These are phyloP conservation scores for Ascochyta fabae DNA, from an alignment of 2,329 filamentous ascomycete species.

Conservation along the genomic window DNA sequence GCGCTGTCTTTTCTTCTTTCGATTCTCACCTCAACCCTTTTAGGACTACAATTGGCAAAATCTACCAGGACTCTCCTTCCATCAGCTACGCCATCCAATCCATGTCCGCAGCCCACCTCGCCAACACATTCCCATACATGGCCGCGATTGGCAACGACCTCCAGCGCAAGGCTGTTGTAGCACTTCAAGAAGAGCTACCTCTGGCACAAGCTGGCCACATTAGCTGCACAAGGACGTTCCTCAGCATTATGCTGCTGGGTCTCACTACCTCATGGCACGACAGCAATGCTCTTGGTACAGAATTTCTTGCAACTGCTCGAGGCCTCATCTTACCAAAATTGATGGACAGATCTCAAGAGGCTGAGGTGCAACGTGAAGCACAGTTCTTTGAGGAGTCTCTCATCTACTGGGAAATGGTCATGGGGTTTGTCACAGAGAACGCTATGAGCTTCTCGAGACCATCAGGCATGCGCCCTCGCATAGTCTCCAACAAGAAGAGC, in stretches of 20 bases:
- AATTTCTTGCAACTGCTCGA: slow-evolving; percentile 58
- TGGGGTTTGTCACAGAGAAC: slow-evolving; percentile 60
- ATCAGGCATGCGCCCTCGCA: slow-evolving; percentile 32
- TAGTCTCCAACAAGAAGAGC: slow-evolving; percentile 27
- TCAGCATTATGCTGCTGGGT: slow-evolving; percentile 66
- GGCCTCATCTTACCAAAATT: slow-evolving; percentile 55
- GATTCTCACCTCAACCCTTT: slow-evolving; percentile 69
- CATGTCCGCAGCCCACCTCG: slow-evolving; percentile 67
- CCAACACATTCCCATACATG: slow-evolving; percentile 64
- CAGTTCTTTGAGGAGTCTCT: slow-evolving; percentile 64
- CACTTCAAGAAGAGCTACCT: slow-evolving; percentile 57
- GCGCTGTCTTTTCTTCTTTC: slow-evolving; percentile 68
- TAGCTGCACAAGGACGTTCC: slow-evolving; percentile 58
- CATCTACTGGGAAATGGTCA: slow-evolving; percentile 66
- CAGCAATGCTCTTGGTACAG: slow-evolving; percentile 60
- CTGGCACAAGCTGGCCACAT: slow-evolving; percentile 51
- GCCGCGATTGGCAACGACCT: slow-evolving; percentile 58
- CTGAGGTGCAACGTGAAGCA: slow-evolving; percentile 44
- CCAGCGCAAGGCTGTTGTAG: slow-evolving; percentile 60
- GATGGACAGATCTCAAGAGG: slow-evolving; percentile 40
- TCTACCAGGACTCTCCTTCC: slow-evolving; percentile 64
- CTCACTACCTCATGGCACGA: slow-evolving; percentile 68
- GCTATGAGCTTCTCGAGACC: slow-evolving; percentile 44
- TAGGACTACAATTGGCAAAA: slow-evolving; percentile 62
- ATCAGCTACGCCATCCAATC: slow-evolving; percentile 68